phyloP scores from a whole-genome alignment of 495 filamentous ascomycete species.

The Penicillium parvum region DNA sequence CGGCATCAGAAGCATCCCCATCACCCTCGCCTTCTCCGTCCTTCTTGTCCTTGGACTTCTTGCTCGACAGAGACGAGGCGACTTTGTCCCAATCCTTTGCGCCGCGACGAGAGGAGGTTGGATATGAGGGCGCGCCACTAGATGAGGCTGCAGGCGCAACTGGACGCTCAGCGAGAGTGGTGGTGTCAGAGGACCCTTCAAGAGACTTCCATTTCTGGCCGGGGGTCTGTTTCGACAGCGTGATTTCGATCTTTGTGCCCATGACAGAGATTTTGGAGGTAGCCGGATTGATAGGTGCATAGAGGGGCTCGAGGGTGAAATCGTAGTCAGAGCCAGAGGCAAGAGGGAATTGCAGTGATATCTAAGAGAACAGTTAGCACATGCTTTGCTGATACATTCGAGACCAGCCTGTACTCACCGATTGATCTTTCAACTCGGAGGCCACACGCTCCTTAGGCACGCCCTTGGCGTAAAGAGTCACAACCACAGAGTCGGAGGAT shows the following conservation, averaged over 20 bases:
- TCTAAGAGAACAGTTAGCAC: conserved; percentile 34
- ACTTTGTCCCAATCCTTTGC: conserved; percentile 93
- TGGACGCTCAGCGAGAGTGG: conserved; percentile 27
- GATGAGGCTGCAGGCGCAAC: conserved; percentile 21
- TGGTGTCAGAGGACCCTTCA: conserved; percentile 44
- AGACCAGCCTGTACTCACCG: conserved; percentile 28
- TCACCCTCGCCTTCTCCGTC: conserved; percentile 19
- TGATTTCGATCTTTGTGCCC: conserved; percentile 80
- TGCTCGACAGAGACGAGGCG: conserved; percentile 50
- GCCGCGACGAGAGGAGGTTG: conserved; percentile 79
- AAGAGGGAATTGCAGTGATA: conserved; percentile 65
- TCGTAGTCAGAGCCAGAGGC: conserved; percentile 54
- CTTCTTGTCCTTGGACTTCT: conserved; percentile 28
- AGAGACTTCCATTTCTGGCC: conserved; percentile 75
- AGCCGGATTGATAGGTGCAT: conserved; percentile 56
- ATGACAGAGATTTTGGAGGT: conserved; percentile 60
- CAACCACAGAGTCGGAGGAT: conserved; percentile 56
- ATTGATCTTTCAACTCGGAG: conserved; percentile 54
- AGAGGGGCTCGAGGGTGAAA: conserved; percentile 70
- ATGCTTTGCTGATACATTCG: background rate
- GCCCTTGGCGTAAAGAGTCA: conserved; percentile 69
- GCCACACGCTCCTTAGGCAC: conserved; percentile 58
- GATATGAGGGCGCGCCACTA: conserved; percentile 60
- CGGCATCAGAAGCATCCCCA: conserved; percentile 38
- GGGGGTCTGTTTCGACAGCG: conserved; percentile 59